Base-by-base conservation (phyloP, 2,329 filamentous ascomycete species). In the Zasmidium cellare region DNA sequence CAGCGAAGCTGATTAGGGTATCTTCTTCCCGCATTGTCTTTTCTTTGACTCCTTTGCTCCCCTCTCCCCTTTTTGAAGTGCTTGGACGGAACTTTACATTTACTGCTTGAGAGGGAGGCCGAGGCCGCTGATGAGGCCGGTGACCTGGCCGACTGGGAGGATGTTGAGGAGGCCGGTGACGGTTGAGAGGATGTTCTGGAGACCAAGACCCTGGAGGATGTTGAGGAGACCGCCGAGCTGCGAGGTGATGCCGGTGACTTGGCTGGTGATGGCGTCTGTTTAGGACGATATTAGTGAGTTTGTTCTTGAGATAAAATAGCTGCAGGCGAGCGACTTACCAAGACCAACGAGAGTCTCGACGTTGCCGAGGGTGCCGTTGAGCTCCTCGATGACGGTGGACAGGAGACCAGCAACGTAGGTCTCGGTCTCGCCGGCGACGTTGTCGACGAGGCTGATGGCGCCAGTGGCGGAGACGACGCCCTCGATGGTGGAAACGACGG, bases 171-270 rank as follows among this genome's bases (percentile, higher is more conserved):
- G 31, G 56, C 46, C 56, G 35, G 47, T 54, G 51, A 60, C 47
- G n/a, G 45, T 46, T 52, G 55, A 51, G 49, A 63, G 53, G 35
- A 60, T 45, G 57, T 55, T 55, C 31, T 49, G 53, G 45, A 63
- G 54, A 41, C 49, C 31, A 35, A 63, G 47, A 24, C 35, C 44
- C 41, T 63, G 55, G n/a, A 60, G 49, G 22, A 54, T 48, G 38
- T 20, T 49, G 51, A 64, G 54, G 55, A 64, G 55, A 44, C 24
- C 44, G 31, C 47, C 48, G 54, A 61, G 22, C 38, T 55, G 16
- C 19, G 25, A 28, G 31, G 59, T 56, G 28, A 64, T 51, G 24
- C 19, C 18, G 20, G 45, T 49, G 38, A 57, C 46, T 18, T 49
- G 41, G 24, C 18, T 38, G 49, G 14, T 44, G 56, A 59, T 55